Conservation (phyloP, 768 basidiomycete species). For the Termitomyces sp. region DNA sequence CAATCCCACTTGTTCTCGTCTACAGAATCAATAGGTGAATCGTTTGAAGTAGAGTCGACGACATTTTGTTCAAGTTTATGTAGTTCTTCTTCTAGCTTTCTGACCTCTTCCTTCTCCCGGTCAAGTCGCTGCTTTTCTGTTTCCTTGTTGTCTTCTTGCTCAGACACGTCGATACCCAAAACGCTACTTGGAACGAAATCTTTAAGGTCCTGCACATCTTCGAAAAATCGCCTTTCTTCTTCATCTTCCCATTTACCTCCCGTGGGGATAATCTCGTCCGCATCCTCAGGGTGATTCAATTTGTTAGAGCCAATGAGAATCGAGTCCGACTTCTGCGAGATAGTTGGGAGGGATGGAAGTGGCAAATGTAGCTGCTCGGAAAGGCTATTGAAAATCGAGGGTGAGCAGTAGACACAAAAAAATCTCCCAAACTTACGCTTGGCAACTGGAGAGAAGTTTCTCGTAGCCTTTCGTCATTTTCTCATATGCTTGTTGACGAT, state of each 20-base stretch:
- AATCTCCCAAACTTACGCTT: conserved; percentile 53
- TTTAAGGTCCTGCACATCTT: conserved; percentile 86
- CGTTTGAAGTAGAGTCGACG: conserved; percentile 6
- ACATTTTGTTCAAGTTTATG: conserved; percentile 48
- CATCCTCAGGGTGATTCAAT: conserved; percentile 36
- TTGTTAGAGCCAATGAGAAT: conserved; percentile 65
- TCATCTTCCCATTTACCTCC: conserved; percentile 98
- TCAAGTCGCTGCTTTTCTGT: conserved; percentile 48
- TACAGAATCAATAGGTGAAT: conserved; percentile 18
- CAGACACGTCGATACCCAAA: conserved; percentile 64
- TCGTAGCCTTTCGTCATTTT: conserved; percentile 98
- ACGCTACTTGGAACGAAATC: conserved; percentile 90
- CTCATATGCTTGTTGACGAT: conserved; percentile 97
- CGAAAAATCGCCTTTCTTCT: conserved; percentile 91
- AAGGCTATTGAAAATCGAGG: conserved; percentile 42
- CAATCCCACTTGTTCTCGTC: conserved; percentile 40
- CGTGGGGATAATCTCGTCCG: conserved; percentile 49
- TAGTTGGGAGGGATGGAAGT: conserved; percentile 79
- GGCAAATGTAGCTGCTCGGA: conserved; percentile 88
- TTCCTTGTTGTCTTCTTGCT: conserved; percentile 45
- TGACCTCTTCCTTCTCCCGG: conserved; percentile 63
- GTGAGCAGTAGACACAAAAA: background rate
- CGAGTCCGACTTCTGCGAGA: conserved; percentile 76
- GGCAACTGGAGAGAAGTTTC: conserved; percentile 83
- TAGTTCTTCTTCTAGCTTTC: conserved; percentile 75